Conservation (phyloP, 495 filamentous ascomycete genomes). For the Aspergillus panamensis region DNA sequence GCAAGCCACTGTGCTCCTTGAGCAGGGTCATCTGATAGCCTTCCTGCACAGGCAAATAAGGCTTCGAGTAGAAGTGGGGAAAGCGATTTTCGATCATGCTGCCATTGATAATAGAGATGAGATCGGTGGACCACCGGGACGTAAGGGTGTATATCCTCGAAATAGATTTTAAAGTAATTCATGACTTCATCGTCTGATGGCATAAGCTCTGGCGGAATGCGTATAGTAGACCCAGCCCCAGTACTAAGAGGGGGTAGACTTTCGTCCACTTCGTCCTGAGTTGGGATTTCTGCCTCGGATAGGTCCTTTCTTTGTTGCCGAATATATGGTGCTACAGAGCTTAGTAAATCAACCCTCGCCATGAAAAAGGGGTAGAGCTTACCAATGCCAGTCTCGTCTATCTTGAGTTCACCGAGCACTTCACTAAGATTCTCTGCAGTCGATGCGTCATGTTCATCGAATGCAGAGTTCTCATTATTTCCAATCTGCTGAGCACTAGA, state of each 20-base stretch:
- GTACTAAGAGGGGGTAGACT: conserved; percentile 63
- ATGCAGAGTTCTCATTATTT: conserved; percentile 34
- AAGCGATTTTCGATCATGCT: conserved; percentile 75
- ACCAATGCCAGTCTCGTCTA: conserved; percentile 88
- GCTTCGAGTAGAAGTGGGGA: conserved; percentile 91
- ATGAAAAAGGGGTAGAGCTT: conserved; percentile 28
- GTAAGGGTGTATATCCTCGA: conserved; percentile 89
- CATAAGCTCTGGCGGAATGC: conserved; percentile 94
- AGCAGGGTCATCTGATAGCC: conserved; percentile 75
- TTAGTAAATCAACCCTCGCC: conserved; percentile 12
- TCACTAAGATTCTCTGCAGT: conserved; percentile 71
- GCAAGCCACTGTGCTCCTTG: conserved; percentile 94
- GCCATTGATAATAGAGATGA: conserved; percentile 90
- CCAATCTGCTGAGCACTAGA: conserved; percentile 51
- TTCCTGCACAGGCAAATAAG: conserved; percentile 89
- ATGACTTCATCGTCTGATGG: conserved; percentile 78
- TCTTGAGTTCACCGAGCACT: conserved; percentile 77
- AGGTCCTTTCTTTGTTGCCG: conserved; percentile 66
- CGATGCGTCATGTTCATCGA: conserved; percentile 58
- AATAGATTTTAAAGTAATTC: conserved; percentile 90
- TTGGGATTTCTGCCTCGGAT: conserved; percentile 65
- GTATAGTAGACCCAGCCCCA: conserved; percentile 68
- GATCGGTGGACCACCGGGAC: conserved; percentile 87
- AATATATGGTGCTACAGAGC: conserved; percentile 72
- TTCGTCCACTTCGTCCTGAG: conserved; percentile 72